Percentiles rank a stretch among this genome's conserved stretches.
phyloP scores from a whole-genome alignment of 352 stramenopile species.

The Phytophthora capsici region DNA sequence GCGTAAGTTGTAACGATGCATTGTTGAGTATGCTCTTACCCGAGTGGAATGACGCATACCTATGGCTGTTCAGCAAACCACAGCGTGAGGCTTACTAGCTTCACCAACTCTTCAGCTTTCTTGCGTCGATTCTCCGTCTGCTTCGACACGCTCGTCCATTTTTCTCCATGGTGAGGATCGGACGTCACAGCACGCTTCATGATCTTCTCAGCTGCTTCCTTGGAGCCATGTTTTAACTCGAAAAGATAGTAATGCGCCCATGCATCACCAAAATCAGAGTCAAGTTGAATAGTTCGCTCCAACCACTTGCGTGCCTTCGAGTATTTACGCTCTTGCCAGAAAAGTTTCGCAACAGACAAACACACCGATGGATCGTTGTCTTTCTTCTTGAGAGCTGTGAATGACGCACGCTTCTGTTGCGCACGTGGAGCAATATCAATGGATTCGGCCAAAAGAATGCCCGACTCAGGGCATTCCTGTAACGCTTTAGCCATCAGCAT shows the following conservation, averaged over 20 bases:
- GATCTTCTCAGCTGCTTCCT: conserved; percentile 86
- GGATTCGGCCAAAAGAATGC: conserved; percentile 95
- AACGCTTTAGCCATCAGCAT: conserved; percentile 97
- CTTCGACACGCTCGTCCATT: conserved; percentile 95
- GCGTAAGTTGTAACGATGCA: conserved; percentile 30
- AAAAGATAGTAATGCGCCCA: conserved; percentile 99
- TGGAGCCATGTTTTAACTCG: conserved; percentile 92
- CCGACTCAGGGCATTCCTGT: conserved; percentile 96
- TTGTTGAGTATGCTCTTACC: conserved; percentile 38
- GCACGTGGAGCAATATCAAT: conserved; percentile 95
- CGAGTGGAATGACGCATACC: conserved; percentile 10
- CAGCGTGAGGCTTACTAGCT: conserved; percentile 82
- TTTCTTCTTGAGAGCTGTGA: conserved; percentile 97
- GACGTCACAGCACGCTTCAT: conserved; percentile 86
- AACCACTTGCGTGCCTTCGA: conserved; percentile 98
- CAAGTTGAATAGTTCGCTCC: conserved; percentile 95
- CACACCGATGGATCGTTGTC: conserved; percentile 98
- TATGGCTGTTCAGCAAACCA: conserved; percentile 66
- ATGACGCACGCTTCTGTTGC: conserved; percentile 96
- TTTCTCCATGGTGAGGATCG: conserved; percentile 95
- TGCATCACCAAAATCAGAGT: conserved; percentile 96
- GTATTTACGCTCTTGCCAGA: conserved; percentile 95
- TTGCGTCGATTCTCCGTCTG: conserved; percentile 91
- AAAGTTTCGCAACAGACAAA: conserved; percentile 95
- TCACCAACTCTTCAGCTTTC: conserved; percentile 68